Evolutionary conservation across 1,139 yeast species (phyloP).

Genomic region (Pichia sp.): DNA sequence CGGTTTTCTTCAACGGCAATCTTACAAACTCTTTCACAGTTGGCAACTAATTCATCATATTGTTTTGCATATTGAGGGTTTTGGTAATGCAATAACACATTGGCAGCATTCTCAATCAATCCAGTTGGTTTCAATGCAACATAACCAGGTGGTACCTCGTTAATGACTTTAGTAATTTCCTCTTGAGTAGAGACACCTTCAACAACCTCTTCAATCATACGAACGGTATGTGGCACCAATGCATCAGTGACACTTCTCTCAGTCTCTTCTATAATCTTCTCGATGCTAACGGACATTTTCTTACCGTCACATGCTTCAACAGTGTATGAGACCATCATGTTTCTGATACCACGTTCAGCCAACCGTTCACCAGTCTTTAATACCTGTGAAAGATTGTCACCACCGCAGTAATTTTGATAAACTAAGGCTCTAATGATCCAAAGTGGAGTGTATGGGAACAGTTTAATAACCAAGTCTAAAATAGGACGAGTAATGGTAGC

Average conservation of each 20-base stretch:
- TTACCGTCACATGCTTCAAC: conserved; percentile 89
- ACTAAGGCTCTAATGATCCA: conserved; percentile 63
- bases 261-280: conserved; percentile 59
- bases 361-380: conserved; percentile 61
- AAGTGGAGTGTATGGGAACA: conserved; percentile 74
- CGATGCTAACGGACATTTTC: conserved; percentile 50
- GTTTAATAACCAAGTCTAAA: conserved; percentile 50
- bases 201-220: conserved; percentile 34
- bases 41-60: conserved; percentile 57
- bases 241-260: conserved; percentile 61
- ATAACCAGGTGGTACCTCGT: conserved; percentile 68
- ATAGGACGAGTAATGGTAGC: conserved; percentile 60
- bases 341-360: conserved; percentile 68
- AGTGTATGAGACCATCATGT: conserved; percentile 91
- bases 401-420: conserved; percentile 86
- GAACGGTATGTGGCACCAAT: conserved; percentile 61
- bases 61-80: conserved; percentile 42
- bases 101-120: conserved; percentile 67
- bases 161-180: conserved; percentile 36
- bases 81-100: conserved; percentile 57
- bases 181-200: conserved; percentile 58
- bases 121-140: conserved; percentile 96
- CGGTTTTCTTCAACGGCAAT: conserved; percentile 52
- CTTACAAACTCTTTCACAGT: conserved; percentile 52
- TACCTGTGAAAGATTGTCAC: conserved; percentile 69